Evolutionary conservation across 768 basidiomycete species (phyloP), one percentile per base, ranked within the genome.

Genomic region (Cyclocybe aegerita): DNA sequence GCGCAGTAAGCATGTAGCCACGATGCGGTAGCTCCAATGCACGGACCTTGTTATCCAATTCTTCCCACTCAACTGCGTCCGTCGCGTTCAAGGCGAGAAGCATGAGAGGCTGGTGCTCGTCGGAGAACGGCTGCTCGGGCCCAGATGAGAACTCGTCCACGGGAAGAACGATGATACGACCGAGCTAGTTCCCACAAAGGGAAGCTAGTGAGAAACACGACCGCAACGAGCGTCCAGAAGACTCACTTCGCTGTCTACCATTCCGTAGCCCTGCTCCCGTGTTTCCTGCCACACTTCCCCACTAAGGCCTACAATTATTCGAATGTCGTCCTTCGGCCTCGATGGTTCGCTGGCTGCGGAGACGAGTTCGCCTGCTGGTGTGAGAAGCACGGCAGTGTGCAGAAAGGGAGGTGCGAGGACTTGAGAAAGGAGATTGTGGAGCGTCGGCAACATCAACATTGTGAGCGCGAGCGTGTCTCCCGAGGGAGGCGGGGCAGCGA

Each of bases 201-300:
- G 45, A 39, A 39, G 47, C 54, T 38, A 53, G 55, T 29, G 37
- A 42, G 32, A 31, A 12, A 17, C 29, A 23, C 40, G 14, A 39
- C 33, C 14, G 49, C 37, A 49, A 40, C 46, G 39, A 50, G 53
- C 40, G 29, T 44, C 38, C 35, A 39, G 29, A 31, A 44, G 29
- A 65, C 74, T 59, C 57, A 89, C 89, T 79, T 91, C 88, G 64
- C 85, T 84, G 52, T 91, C 88, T 3, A 83, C 85, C 82, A 86
- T 86, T 12, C 86, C 87, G 39, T 75, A 71, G 8, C 80, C 83
- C 40, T 83, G 75, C 16, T 79, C 82, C 52, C 73, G 76, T 23
- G 83, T 87, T 67, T 91, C 89, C 44, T 81, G 81, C 89, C 90
- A 92, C 32, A 89, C 74, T 64, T 90, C 88, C 8, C 81, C 80